Base-by-base conservation (phyloP, 176 grass and related monocot genomes). In the Leersia perrieri region DNA sequence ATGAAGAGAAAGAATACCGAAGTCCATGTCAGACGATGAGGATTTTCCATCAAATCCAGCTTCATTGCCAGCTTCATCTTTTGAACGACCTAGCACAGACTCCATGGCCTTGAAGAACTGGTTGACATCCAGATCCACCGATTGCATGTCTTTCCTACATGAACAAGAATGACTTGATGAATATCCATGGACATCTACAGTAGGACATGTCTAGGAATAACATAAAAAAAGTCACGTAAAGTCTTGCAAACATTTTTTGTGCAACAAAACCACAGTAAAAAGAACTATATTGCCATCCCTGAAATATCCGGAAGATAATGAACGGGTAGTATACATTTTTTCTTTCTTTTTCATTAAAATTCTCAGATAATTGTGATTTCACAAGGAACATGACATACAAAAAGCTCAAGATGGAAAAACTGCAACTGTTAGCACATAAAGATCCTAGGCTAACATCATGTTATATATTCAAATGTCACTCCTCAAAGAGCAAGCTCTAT, bases 21-120 rank as follows among this genome's bases (percentile, higher is more conserved):
- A 93, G 86, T 93, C 90, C 79, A 98, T 93, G 27, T 93, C 92
- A 3, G 92, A 98, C n/a, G 81, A 88, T 69, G 86, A 91, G 8
- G 90, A 83, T 47, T 89, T 84, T 69, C 79, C 66, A 91, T 84
- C 88, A 86, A 85, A 68, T 72, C 60, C 76, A 11, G 34, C 68
- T 84, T 70, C 83, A 41, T 75, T 66, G 39, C 31, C 80, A 44
- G 38, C 76, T 75, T 72, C 74, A 62, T 79, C 83, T 42, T 39
- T 42, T 81, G 92, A 85, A 45, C 14, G 78, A 71, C 85, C 87
- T 38, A 91, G 65, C 35, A 91, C 86, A 5, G 92, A 98, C 70
- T 91, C 86, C 90, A 98, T 93, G 36, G 90, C 88, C 82, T 98
- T 95, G 68, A 95, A 89, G 68, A 98, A 98, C 74, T 95, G 90